Conservation (phyloP, 2,329 filamentous ascomycete genomes). For the Alternaria infectoria region DNA sequence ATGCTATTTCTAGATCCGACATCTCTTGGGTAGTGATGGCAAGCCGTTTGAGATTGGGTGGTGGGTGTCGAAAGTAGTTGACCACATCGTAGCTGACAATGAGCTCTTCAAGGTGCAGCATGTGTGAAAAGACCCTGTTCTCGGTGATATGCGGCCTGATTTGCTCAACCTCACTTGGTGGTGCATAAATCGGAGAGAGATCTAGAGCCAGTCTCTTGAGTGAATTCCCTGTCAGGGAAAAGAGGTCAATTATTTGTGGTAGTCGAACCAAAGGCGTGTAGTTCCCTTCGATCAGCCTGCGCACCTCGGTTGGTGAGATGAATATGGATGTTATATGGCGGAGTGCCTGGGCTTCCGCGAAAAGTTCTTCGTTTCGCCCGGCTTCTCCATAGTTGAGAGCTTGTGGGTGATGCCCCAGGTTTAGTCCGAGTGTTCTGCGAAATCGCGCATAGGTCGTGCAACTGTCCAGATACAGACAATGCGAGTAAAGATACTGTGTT, state of each 20-base stretch:
- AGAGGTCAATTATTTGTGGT: constrained; percentile 33
- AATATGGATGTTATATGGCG: constrained; percentile 28
- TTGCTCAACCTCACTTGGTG: constrained; percentile 13
- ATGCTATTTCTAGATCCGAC: constrained; percentile 16
- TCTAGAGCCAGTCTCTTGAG: constrained; percentile 35
- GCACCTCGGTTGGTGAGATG: constrained; percentile 24
- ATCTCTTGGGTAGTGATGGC: constrained; percentile 30
- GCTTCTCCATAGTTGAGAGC: constrained; percentile 28
- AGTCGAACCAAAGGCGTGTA: constrained; percentile 26
- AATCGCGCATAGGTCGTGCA: constrained; percentile 25
- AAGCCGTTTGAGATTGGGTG: constrained; percentile 34
- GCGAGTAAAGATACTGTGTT: constrained; percentile 32
- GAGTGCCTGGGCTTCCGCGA: constrained; percentile 16
- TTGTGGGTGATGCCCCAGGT: constrained; percentile 26
- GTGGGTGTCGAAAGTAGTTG: constrained; percentile 30
- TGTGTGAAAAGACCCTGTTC: constrained; percentile 30
- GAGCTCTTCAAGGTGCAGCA: constrained; percentile 35
- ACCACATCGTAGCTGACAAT: constrained; percentile 28
- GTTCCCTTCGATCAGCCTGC: not conserved
- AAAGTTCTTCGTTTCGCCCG: constrained; percentile 24
- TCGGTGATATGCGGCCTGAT: constrained; percentile 13
- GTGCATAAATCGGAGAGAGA: constrained; percentile 23
- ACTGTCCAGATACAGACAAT: constrained; percentile 34
- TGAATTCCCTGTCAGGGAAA: constrained; percentile 17
- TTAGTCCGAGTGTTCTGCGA: constrained; percentile 32